A percentile compares a stretch with the other conserved stretches of the same genome.
Conservation (phyloP, 2,329 filamentous ascomycete species). For the Fusarium mexicanum region DNA sequence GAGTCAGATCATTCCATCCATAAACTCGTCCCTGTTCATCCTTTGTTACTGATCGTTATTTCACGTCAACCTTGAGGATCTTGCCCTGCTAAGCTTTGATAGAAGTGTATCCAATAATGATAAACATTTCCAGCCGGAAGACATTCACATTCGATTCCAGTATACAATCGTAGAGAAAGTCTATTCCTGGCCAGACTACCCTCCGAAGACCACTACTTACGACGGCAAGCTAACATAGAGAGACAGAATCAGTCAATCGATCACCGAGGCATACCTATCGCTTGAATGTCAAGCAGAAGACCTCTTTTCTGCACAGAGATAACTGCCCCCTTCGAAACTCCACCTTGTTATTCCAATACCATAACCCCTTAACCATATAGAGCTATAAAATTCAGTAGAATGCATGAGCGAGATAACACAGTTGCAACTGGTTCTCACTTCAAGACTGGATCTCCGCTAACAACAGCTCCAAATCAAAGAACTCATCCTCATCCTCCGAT, state of each 20-base stretch:
- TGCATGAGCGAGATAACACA: rapidly evolving
- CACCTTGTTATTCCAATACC: neutral
- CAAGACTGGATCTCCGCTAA: neutral
- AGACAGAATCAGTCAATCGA: neutral
- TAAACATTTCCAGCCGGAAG: neutral
- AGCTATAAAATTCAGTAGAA: rapidly evolving
- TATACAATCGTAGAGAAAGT: neutral
- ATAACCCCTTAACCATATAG: neutral
- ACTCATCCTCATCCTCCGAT: rapidly evolving
- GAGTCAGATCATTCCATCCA: rapidly evolving
- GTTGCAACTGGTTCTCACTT: rapidly evolving
- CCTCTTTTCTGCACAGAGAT: neutral
- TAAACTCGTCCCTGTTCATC: rapidly evolving
- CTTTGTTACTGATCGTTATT: rapidly evolving
- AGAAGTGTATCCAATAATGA: neutral
- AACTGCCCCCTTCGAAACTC: rapidly evolving
- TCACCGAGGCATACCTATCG: too few species aligned
- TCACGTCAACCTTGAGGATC: rapidly evolving
- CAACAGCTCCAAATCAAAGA: neutral
- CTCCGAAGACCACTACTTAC: neutral
- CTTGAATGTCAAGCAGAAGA: neutral
- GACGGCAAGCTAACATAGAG: neutral
- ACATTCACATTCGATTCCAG: neutral
- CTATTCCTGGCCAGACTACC: neutral
- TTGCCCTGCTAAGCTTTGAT: neutral